Evolutionary conservation across 2,329 filamentous ascomycete species (phyloP).

Genomic region (Microcera coccophila): DNA sequence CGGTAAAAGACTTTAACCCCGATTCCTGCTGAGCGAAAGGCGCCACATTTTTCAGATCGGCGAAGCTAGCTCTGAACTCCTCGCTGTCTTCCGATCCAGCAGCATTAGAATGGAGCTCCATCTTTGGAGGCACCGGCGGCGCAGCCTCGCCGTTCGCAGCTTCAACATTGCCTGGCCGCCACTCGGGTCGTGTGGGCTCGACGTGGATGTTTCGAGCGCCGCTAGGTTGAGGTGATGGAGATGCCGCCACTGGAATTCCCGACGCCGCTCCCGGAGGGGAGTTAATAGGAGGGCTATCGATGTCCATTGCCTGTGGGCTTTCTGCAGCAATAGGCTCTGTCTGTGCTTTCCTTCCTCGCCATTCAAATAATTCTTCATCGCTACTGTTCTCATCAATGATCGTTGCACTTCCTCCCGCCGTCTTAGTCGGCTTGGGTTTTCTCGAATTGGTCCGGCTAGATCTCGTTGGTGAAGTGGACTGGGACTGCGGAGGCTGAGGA

Average conservation of each 20-base stretch:
- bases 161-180: constrained; percentile 50
- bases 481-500: constrained; percentile 38
- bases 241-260: background rate
- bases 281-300: constrained; percentile 49
- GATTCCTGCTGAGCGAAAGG: constrained; percentile 47
- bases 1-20: constrained; percentile 52
- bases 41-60: constrained; percentile 54
- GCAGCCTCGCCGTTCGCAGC: constrained; percentile 13
- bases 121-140: background rate
- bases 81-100: constrained; percentile 55
- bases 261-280: constrained; percentile 14
- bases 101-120: constrained; percentile 31
- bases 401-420: constrained; percentile 42
- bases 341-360: constrained; percentile 34
- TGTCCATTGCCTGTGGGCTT: constrained; percentile 62
- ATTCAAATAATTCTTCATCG: constrained; percentile 37
- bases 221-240: constrained; percentile 15
- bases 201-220: constrained; percentile 52
- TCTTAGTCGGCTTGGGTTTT: constrained; percentile 57
- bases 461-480: constrained; percentile 44
- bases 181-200: constrained; percentile 57
- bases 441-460: constrained; percentile 47
- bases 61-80: constrained; percentile 51
- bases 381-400: constrained; percentile 48
- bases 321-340: constrained; percentile 29